Conservation (phyloP, 371 early-diverging fungal species). For the Haplosporangium sp. region DNA sequence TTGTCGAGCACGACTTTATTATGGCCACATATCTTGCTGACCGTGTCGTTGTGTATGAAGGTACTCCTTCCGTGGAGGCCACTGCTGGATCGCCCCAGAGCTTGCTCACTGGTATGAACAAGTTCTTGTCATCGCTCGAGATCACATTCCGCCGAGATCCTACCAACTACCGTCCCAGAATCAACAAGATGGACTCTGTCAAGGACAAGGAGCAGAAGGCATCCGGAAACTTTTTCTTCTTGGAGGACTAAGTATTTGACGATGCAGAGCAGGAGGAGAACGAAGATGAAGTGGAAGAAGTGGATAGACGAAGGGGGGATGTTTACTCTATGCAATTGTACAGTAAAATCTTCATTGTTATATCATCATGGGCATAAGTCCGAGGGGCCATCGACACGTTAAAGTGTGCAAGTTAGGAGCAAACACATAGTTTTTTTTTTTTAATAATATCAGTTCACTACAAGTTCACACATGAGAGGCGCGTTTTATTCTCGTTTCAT, state of each 20-base stretch:
- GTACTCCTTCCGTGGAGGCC: slow-evolving; percentile 92
- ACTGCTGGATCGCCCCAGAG: slow-evolving; percentile 90
- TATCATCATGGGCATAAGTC: background rate
- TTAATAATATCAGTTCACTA: background rate
- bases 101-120: slow-evolving; percentile 98
- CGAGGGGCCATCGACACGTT: too few relatives aligned
- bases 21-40: slow-evolving; percentile 99
- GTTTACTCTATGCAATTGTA: background rate
- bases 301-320: background rate
- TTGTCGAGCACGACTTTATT: slow-evolving; percentile 99
- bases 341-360: background rate
- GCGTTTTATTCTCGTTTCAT: background rate
- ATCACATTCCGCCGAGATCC: slow-evolving; percentile 99
- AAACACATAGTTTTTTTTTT: background rate
- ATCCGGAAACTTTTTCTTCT: slow-evolving; percentile 93
- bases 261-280: background rate
- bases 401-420: too few relatives aligned
- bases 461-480: background rate
- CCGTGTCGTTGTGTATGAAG: slow-evolving; percentile 98
- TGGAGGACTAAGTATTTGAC: slow-evolving; percentile 68
- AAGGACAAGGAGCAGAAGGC: slow-evolving; percentile 99
- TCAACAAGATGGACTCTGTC: slow-evolving; percentile 98
- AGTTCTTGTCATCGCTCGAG: slow-evolving; percentile 86
- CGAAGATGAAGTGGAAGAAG: background rate
- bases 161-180: slow-evolving; percentile 98